Evolutionary conservation across 345 rosid species (phyloP).

Genomic region (Citrus hindsii): DNA sequence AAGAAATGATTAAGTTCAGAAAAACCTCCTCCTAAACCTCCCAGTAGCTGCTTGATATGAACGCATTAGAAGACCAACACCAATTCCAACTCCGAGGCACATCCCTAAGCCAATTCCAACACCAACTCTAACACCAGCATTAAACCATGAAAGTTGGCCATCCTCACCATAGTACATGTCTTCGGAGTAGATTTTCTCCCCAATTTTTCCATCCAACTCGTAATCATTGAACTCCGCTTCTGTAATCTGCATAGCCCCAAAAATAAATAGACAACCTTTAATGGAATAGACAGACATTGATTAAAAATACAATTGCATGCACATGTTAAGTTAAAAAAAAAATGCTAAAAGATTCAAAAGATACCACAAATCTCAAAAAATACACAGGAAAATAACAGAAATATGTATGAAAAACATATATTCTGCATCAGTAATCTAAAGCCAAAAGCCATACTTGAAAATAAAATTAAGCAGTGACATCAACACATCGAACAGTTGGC

Average conservation of each 20-base stretch:
- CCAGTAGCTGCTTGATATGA: conserved; percentile 95
- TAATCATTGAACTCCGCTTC: conserved; percentile 49
- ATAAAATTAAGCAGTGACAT: not conserved
- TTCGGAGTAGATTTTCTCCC: conserved; percentile 41
- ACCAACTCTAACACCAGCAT: conserved; percentile 93
- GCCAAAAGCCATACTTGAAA: not conserved
- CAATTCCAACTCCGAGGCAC: conserved; percentile 90
- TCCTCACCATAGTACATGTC: conserved; percentile 77
- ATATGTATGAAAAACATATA: not conserved
- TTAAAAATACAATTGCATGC: not conserved
- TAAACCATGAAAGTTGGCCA: conserved; percentile 89
- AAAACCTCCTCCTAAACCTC: conserved; percentile 82
- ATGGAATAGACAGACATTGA: not conserved
- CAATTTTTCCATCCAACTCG: conserved; percentile 57
- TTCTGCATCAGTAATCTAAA: not conserved
- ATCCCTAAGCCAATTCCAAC: conserved; percentile 95
- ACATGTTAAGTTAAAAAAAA: not conserved
- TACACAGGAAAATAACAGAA: not conserved
- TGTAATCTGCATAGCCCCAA: conserved; percentile 36
- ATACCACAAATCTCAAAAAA: not conserved
- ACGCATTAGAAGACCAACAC: conserved; percentile 92
- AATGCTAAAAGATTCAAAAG: not conserved
- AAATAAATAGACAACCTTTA: not conserved
- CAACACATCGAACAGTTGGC: not conserved
- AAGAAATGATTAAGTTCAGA: conserved; percentile 28